Evolutionary conservation across 768 basidiomycete species (phyloP).

Genomic region (Mrakia hoshinonis): DNA sequence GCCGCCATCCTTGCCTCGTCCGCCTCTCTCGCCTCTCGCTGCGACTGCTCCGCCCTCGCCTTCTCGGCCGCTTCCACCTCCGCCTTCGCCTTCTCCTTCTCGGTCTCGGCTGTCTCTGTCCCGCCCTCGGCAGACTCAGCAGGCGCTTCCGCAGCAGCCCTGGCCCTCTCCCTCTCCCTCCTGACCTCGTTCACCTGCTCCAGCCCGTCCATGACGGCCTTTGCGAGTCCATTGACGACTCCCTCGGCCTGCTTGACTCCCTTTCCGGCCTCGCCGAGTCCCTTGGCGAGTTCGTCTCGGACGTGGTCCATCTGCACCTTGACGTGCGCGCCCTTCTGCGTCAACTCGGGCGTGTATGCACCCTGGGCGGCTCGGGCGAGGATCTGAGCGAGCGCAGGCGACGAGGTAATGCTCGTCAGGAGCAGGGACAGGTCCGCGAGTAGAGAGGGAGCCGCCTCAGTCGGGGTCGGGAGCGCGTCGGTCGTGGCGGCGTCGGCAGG

Average conservation of each 20-base stretch:
- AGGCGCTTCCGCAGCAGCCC: neutral
- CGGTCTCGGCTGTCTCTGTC: neutral
- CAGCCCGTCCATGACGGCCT: neutral
- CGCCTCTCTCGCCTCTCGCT: neutral
- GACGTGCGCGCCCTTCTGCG: neutral
- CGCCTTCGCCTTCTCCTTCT: neutral
- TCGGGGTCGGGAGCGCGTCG: neutral
- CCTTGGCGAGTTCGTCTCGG: neutral
- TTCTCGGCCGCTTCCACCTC: neutral
- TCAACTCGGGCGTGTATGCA: slow-evolving; percentile 9
- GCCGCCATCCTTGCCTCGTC: neutral
- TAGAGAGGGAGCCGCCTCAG: slow-evolving; percentile 3
- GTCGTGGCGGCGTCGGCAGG: neutral
- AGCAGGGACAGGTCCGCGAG: slow-evolving; percentile 16
- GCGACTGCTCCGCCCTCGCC: too few species aligned
- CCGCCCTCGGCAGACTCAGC: neutral
- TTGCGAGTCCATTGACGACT: neutral
- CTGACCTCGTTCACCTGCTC: neutral
- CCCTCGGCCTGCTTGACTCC: neutral
- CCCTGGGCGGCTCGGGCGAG: slow-evolving; percentile 15
- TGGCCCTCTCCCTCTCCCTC: neutral
- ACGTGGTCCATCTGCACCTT: neutral
- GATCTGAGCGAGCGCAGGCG: slow-evolving; percentile 8
- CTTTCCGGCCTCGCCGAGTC: neutral
- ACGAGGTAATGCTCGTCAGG: slow-evolving; percentile 10